These are phyloP conservation scores for Phytophthora meadii DNA, from an alignment of 352 stramenopile species.

Conservation along the genomic window DNA sequence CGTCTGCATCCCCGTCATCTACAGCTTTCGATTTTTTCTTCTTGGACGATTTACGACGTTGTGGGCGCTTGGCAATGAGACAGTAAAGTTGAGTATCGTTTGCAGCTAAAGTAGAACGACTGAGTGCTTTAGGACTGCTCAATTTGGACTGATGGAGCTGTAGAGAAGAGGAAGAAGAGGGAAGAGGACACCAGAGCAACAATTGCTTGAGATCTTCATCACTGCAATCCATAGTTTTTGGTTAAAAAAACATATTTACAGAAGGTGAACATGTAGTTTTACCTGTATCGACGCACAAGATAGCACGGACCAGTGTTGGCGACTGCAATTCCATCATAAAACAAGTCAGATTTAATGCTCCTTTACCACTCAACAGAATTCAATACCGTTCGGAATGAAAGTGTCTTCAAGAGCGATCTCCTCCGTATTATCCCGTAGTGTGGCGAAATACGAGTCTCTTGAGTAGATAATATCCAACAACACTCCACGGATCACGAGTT, in stretches of 20 bases:
- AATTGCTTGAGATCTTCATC: constrained; percentile 71
- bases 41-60: constrained; percentile 6
- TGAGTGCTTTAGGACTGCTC: neutral
- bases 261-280: neutral
- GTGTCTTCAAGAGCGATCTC: constrained; percentile 69
- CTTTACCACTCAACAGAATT: too few relatives aligned
- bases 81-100: constrained; percentile 78
- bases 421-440: constrained; percentile 56
- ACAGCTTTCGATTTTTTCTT: constrained; percentile 18
- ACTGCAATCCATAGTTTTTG: constrained; percentile 17
- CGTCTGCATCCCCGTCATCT: constrained; percentile 32
- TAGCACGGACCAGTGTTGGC: constrained; percentile 60
- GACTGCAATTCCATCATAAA: constrained; percentile 32
- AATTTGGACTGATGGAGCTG: constrained; percentile 19
- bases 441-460: constrained; percentile 68
- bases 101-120: constrained; percentile 36
- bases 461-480: constrained; percentile 69
- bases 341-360: neutral
- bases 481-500: constrained; percentile 69
- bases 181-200: constrained; percentile 67
- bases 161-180: constrained; percentile 10
- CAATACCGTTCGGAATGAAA: constrained; percentile 62
- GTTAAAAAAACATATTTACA: neutral
- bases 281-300: constrained; percentile 61
- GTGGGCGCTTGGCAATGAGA: constrained; percentile 27